phyloP scores from a whole-genome alignment of 441 rosid genomes.

The Aquilaria agallochum region DNA sequence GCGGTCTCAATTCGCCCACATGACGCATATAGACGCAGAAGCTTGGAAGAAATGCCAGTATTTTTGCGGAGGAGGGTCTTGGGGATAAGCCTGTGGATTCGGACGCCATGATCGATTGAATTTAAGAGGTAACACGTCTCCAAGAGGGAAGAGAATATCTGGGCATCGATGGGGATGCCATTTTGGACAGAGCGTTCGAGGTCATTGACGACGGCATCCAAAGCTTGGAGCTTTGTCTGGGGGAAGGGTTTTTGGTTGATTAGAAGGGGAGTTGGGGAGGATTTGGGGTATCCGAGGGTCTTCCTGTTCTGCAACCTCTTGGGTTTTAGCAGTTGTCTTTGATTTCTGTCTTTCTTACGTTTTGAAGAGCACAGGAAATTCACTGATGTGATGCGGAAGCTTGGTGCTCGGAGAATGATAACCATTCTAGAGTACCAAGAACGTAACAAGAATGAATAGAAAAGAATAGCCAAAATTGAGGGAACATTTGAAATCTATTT shows the following conservation, averaged over 20 bases:
- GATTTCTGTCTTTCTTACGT: conserved; percentile 33
- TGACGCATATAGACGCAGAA: conserved; percentile 57
- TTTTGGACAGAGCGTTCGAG: conserved; percentile 48
- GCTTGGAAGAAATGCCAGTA: conserved; percentile 56
- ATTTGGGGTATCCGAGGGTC: conserved; percentile 33
- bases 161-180: conserved; percentile 49
- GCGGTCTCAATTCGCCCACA: conserved; percentile 59
- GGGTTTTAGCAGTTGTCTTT: conserved; percentile 10
- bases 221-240: conserved; percentile 54
- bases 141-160: conserved; percentile 64
- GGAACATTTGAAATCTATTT: background rate
- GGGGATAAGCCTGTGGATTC: conserved; percentile 64
- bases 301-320: conserved; percentile 16
- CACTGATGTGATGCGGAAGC: conserved; percentile 10
- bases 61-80: conserved; percentile 41
- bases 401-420: conserved; percentile 23
- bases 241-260: conserved; percentile 23
- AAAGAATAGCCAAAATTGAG: conserved; percentile 3
- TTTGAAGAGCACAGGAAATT: conserved; percentile 24
- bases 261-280: conserved; percentile 56
- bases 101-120: conserved; percentile 51
- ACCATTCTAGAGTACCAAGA: conserved; percentile 22
- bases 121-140: conserved; percentile 64
- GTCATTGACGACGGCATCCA: conserved; percentile 49
- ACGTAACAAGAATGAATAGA: too few species aligned